phyloP scores from a whole-genome alignment of 345 rosid species.

The Salix udensis region DNA sequence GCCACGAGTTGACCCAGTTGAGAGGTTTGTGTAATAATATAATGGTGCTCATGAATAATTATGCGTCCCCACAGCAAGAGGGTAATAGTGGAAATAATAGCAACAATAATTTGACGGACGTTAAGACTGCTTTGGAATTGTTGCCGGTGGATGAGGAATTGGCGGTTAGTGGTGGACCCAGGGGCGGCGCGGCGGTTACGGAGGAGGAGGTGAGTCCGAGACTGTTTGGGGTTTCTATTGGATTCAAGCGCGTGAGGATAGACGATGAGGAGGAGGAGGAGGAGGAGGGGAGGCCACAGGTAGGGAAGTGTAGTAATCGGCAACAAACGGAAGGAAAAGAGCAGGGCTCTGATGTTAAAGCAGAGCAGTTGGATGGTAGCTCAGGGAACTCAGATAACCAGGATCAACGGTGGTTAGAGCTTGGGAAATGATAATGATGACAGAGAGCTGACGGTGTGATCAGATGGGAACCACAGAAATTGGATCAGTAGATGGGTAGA shows the following conservation, averaged over 20 bases:
- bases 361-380: constrained; percentile 51
- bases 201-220: constrained; percentile 45
- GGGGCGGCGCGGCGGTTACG: neutral
- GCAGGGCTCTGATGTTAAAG: constrained; percentile 42
- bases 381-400: constrained; percentile 29
- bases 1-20: constrained; percentile 59
- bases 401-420: constrained; percentile 60
- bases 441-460: too few relatives aligned
- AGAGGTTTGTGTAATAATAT: constrained; percentile 64
- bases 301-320: constrained; percentile 6
- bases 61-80: constrained; percentile 45
- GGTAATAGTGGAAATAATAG: neutral
- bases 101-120: constrained; percentile 30
- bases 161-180: constrained; percentile 12
- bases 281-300: neutral
- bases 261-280: constrained; percentile 40
- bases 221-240: constrained; percentile 83
- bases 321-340: constrained; percentile 24
- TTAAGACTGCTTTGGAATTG: constrained; percentile 36
- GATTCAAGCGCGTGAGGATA: constrained; percentile 60
- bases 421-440: constrained; percentile 36
- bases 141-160: constrained; percentile 23
- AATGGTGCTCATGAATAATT: constrained; percentile 55
- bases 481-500: neutral
- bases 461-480: neutral